A percentile compares a stretch with the other conserved stretches of the same genome.
These are phyloP conservation scores for Decorospora gaudefroyi DNA, from an alignment of 2,329 filamentous ascomycete species.

Conservation along the genomic window DNA sequence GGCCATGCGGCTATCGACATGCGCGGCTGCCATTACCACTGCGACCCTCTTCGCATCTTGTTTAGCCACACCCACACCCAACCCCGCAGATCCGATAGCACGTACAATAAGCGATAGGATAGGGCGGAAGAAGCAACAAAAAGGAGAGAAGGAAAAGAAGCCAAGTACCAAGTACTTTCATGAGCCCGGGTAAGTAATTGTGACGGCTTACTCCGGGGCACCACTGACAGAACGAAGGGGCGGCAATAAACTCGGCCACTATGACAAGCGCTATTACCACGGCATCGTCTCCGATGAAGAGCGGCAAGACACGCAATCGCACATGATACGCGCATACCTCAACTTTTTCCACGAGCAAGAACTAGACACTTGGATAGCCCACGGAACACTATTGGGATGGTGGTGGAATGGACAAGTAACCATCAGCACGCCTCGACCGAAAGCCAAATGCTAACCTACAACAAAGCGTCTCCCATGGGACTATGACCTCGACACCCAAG, in stretches of 20 bases:
- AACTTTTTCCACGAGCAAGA: constrained; percentile 65
- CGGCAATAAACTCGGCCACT: constrained; percentile 67
- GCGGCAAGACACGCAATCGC: constrained; percentile 66
- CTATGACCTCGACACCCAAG: constrained; percentile 81
- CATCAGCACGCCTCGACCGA: background rate
- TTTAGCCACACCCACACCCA: constrained; percentile 28
- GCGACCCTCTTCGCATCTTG: constrained; percentile 25
- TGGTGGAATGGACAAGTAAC: constrained; percentile 77
- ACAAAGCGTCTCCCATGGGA: constrained; percentile 76
- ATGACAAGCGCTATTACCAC: constrained; percentile 72
- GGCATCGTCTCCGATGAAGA: constrained; percentile 67
- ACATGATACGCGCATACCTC: constrained; percentile 76
- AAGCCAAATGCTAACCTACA: constrained; percentile 30
- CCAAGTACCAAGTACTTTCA: constrained; percentile 45
- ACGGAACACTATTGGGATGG: constrained; percentile 83
- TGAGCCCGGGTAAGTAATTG: constrained; percentile 45
- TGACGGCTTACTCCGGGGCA: background rate
- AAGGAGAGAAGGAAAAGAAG: constrained; percentile 9
- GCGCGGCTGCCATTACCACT: constrained; percentile 24
- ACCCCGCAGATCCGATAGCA: background rate
- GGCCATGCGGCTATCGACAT: constrained; percentile 38
- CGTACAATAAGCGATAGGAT: background rate
- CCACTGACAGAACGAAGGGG: constrained; percentile 30
- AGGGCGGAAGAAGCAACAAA: background rate
- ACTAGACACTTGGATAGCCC: constrained; percentile 83